Evolutionary conservation across 805 yeast species (phyloP).

Genomic region (Spathaspora boniae): DNA sequence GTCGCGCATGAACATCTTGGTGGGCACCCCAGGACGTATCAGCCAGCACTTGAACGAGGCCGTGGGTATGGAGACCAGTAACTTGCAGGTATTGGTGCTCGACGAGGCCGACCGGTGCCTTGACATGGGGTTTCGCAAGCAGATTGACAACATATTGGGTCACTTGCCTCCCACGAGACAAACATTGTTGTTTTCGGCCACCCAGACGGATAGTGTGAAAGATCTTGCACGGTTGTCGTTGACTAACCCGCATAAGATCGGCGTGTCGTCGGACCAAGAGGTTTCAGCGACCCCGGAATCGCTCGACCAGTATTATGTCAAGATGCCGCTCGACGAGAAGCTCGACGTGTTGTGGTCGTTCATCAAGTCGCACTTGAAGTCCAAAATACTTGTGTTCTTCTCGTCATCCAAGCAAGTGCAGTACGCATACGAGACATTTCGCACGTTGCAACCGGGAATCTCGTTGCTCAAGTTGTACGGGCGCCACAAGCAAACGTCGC

Average conservation of each 20-base stretch:
- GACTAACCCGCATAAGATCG: conserved; percentile 51
- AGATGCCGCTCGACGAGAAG: conserved; percentile 72
- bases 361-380: conserved; percentile 74
- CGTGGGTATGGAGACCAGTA: conserved; percentile 69
- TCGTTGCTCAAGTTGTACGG: conserved; percentile 84
- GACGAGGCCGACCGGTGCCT: conserved; percentile 93
- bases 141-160: conserved; percentile 74
- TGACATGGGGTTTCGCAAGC: conserved; percentile 89
- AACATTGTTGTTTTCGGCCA: conserved; percentile 82
- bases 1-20: conserved; percentile 71
- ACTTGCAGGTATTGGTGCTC: conserved; percentile 72
- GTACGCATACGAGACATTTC: conserved; percentile 79
- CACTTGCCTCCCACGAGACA: conserved; percentile 81
- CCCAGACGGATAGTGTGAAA: conserved; percentile 77
- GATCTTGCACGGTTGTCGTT: conserved; percentile 81
- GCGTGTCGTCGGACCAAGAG: conserved; percentile 40
- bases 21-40: conserved; percentile 90
- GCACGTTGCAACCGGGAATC: conserved; percentile 89
- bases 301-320: conserved; percentile 78
- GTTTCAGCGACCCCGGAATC: conserved; percentile 76
- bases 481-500: conserved; percentile 83
- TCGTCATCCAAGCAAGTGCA: conserved; percentile 91
- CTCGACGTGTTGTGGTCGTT: conserved; percentile 84
- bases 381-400: conserved; percentile 77
- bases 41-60: conserved; percentile 91